These are phyloP conservation scores for Leccinum incarnatum DNA, from an alignment of 768 basidiomycete species.

Conservation along the genomic window DNA sequence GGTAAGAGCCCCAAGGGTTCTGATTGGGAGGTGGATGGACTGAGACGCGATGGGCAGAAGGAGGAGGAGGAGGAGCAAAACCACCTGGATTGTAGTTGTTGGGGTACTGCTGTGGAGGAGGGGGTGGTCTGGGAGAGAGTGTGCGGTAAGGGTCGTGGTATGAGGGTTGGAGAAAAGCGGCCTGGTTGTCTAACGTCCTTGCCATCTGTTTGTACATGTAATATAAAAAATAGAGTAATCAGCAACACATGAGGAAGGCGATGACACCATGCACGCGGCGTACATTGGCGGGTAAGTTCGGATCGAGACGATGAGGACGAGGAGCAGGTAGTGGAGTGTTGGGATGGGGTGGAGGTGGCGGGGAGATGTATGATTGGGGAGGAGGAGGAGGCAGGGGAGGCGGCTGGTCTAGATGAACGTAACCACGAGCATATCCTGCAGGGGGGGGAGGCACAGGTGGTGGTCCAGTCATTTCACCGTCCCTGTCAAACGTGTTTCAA, in stretches of 20 bases:
- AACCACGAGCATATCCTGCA: slow-evolving; percentile 5
- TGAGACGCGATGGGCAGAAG: slow-evolving; percentile 15
- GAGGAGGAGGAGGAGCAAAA: slow-evolving; percentile 6
- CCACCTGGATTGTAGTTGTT: slow-evolving; percentile 17
- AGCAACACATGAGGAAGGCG: slow-evolving; percentile 7
- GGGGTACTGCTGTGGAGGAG: slow-evolving; percentile 19
- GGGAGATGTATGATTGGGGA: slow-evolving; percentile 31
- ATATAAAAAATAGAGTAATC: slow-evolving; percentile 22
- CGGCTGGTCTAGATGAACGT: slow-evolving; percentile 24
- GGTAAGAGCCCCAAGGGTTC: slow-evolving; percentile 20
- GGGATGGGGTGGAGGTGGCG: slow-evolving; percentile 33
- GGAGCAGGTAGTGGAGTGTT: slow-evolving; percentile 62
- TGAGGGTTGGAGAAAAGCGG: slow-evolving; percentile 25
- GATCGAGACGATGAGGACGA: slow-evolving; percentile 60
- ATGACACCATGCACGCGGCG: slow-evolving; percentile 28
- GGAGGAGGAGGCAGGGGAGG: slow-evolving; percentile 54
- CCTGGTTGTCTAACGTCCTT: slow-evolving; percentile 53
- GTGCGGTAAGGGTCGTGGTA: slow-evolving; percentile 21
- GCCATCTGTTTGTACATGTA: slow-evolving; percentile 54
- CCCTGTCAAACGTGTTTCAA: neutral
- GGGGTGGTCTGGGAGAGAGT: slow-evolving; percentile 26
- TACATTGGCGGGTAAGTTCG: slow-evolving; percentile 61
- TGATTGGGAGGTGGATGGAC: slow-evolving; percentile 24
- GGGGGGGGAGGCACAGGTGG: slow-evolving; percentile 33
- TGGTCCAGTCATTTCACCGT: slow-evolving; percentile 15